Base-by-base conservation (phyloP, 257 asterid species). In the Lithospermum erythrorhizon region DNA sequence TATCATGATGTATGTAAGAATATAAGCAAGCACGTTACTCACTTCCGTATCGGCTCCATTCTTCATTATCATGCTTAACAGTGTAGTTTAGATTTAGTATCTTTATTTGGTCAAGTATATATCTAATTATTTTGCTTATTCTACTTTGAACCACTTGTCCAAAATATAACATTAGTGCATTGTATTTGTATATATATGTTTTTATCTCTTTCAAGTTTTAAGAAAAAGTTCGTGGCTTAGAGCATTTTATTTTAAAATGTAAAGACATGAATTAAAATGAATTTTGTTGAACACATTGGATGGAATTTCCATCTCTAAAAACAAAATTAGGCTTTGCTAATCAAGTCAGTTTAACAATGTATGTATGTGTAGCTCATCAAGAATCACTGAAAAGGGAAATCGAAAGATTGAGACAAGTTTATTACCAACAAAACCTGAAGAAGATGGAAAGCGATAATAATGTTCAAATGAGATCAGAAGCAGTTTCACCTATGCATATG, bases 351-450 rank as follows among this genome's bases (percentile, higher is more conserved):
- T 35, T 20, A n/a, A n/a, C 47, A 41, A n/a, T n/a, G n/a, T n/a
- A n/a, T n/a, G n/a, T n/a, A n/a, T 51, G 25, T 62, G 74, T 57
- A 90, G 97, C 95, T 66, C 97, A 87, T 81, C 96, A 90, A 80
- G 97, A 90, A 68, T 96, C 97, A 59, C 65, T 90, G 79, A 87
- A 83, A 80, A 85, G 87, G 75, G 97, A 90, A 73, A 87, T 90
- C 47, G 97, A 87, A 76, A 87, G 96, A 79, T 72, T 90, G 54
- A 85, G 94, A 79, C 85, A 82, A 74, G 58, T 85, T 49, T 90
- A 80, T 72, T 81, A 78, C 69, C 89, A 85, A 57, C 96, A 87
- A 67, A 85, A 76, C 61, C 9, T 78, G 68, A 86, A 87, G 83
- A 86, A 89, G 69, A 71, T 85, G 80, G 95, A 81, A 68, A 81